Base-by-base conservation (phyloP, 257 asterid genomes). In the Jaltomata sinuosa region DNA sequence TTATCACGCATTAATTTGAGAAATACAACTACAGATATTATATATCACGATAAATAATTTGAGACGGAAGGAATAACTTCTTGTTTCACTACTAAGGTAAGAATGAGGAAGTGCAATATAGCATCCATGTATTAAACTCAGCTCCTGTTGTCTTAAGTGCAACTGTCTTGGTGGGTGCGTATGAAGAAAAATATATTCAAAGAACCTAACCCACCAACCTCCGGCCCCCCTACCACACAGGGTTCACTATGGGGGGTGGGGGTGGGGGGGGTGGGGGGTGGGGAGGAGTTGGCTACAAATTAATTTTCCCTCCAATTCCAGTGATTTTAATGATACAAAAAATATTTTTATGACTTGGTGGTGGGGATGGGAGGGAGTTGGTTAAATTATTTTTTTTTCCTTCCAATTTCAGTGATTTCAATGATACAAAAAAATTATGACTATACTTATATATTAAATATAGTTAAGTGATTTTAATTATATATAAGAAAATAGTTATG, bases 161-260 rank as follows among this genome's bases (percentile, higher is more conserved):
- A 77, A 77, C 62, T 77, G 45, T 77, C 36, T 77, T 49, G 81
- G 82, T 77, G 62, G 82, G 82, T 77, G 45, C 42, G 14, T 49
- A 50, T 49, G 62, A 49, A 77, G 82, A 77, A 77, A 68, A 10
- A 9, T 77, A 77, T 49, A 16, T 50, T 25, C 9, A 16, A 19
- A 77, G 27, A 54, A 77, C 82, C 81, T 77, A 81, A 34, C 84
- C 42, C 42, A 68, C 85, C 81, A 83, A 83, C 81, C 54, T 67
- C 10, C 22, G 59, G 85, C 47, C 52, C 49, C 80, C 77, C 36
- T 11, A 61, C 49, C 80, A 47, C 14, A 21, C 16, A 2, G 59
- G 59, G 59, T 16, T 18, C 22, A 52, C 22, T 8, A 5, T 5
- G n/a, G n/a, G 57, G 21, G 19, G 10, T 45, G 25, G 11, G 11